Conservation (phyloP, 2,329 filamentous ascomycete species). For the Pestalotiopsis sp. region DNA sequence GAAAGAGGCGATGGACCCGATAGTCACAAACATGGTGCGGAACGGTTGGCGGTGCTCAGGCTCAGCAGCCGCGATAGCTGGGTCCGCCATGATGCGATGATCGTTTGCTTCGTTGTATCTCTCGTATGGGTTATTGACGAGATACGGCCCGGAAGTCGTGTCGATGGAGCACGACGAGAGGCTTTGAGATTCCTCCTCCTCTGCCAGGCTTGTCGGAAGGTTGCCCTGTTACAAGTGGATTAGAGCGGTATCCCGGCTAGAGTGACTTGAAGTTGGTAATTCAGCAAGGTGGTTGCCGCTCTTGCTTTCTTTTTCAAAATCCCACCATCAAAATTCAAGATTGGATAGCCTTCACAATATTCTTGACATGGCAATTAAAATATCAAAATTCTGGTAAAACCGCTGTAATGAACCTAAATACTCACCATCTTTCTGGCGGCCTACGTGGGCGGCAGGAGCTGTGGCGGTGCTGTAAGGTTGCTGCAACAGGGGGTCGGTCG, state of each 20-base stretch:
- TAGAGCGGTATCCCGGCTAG: background rate
- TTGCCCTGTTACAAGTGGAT: background rate
- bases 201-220: background rate
- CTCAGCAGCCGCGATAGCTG: constrained; percentile 10
- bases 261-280: background rate
- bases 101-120: background rate
- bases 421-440: background rate
- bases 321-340: background rate
- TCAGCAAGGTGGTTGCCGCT: background rate
- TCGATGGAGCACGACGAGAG: constrained; percentile 10
- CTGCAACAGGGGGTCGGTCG: background rate
- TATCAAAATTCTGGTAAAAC: background rate
- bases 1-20: constrained; percentile 91
- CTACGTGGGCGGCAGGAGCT: background rate
- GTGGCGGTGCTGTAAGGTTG: background rate
- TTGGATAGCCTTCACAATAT: too few species aligned
- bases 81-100: constrained; percentile 15
- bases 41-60: constrained; percentile 16
- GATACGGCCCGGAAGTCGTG: background rate
- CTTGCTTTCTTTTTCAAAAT: background rate
- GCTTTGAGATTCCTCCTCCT: background rate
- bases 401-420: background rate
- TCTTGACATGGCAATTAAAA: too few species aligned
- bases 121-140: background rate
- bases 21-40: constrained; percentile 77